Evolutionary conservation across 2,329 filamentous ascomycete species (phyloP).

Genomic region (Aaosphaeria pasadenensis): DNA sequence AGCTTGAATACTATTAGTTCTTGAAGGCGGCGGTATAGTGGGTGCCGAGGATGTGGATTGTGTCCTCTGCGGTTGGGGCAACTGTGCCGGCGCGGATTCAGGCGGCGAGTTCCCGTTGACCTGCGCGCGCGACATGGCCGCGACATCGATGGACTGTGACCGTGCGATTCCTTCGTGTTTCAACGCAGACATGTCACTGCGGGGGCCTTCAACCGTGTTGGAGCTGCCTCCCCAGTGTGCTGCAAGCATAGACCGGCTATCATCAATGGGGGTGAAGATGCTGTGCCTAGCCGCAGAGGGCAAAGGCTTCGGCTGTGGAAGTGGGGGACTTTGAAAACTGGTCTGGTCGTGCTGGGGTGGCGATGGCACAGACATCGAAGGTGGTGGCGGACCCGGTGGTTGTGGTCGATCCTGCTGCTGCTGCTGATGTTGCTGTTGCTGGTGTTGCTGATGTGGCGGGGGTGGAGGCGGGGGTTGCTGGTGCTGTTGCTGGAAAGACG

Average conservation of each 20-base stretch:
- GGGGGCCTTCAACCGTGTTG: slow-evolving; percentile 43
- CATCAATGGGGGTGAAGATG: slow-evolving; percentile 97
- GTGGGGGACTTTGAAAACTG: slow-evolving; percentile 52
- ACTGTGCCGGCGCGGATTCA: slow-evolving; percentile 42
- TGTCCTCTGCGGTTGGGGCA: slow-evolving; percentile 44
- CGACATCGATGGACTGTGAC: slow-evolving; percentile 64
- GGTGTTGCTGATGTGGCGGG: slow-evolving; percentile 62
- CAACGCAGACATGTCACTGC: slow-evolving; percentile 36
- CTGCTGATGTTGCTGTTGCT: slow-evolving; percentile 63
- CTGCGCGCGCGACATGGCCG: slow-evolving; percentile 48
- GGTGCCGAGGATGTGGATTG: slow-evolving; percentile 61
- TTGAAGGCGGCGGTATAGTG: slow-evolving; percentile 68
- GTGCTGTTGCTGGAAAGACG: slow-evolving; percentile 60
- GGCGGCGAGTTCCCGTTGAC: slow-evolving; percentile 52
- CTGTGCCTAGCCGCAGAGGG: slow-evolving; percentile 70
- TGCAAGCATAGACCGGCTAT: slow-evolving; percentile 81
- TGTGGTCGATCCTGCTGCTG: slow-evolving; percentile 50
- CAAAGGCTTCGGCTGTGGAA: slow-evolving; percentile 63
- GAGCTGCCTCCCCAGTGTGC: slow-evolving; percentile 67
- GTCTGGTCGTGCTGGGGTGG: slow-evolving; percentile 53
- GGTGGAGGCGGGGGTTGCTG: slow-evolving; percentile 48
- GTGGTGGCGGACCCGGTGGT: slow-evolving; percentile 45
- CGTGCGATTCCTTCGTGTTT: slow-evolving; percentile 48
- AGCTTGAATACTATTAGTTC: slow-evolving; percentile 66
- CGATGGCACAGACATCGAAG: slow-evolving; percentile 40